Evolutionary conservation across 352 stramenopile species (phyloP).

Genomic region (Phytophthora chlamydospora): DNA sequence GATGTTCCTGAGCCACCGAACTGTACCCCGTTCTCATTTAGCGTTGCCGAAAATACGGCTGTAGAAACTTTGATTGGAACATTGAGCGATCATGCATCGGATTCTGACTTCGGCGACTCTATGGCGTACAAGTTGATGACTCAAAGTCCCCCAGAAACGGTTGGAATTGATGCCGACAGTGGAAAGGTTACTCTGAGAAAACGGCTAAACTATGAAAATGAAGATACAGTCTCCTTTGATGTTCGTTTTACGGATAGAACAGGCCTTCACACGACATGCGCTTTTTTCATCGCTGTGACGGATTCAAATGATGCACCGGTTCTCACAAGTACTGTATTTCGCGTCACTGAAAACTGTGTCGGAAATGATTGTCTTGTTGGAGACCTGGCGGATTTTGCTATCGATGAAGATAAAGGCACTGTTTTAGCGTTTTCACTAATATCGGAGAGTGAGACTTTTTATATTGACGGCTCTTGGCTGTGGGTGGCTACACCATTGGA

Average conservation of each 20-base stretch:
- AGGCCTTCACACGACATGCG: constrained; percentile 40
- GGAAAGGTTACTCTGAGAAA: constrained; percentile 32
- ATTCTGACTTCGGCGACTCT: constrained; percentile 23
- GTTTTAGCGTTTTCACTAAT: constrained; percentile 40
- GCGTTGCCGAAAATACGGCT: constrained; percentile 33
- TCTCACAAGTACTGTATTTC: constrained; percentile 45
- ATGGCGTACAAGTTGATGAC: constrained; percentile 16
- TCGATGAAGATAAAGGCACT: constrained; percentile 51
- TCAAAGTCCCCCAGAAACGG: constrained; percentile 6
- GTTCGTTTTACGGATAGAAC: constrained; percentile 54
- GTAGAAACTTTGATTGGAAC: constrained; percentile 11
- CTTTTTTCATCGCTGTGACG: constrained; percentile 47
- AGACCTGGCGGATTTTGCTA: constrained; percentile 42
- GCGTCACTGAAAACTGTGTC: constrained; percentile 53
- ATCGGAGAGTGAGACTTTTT: constrained; percentile 12
- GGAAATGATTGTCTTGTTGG: constrained; percentile 50
- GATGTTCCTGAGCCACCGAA: constrained; percentile 51
- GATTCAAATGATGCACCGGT: constrained; percentile 56
- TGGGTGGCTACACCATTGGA: constrained; percentile 23
- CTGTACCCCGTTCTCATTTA: constrained; percentile 37
- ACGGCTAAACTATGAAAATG: constrained; percentile 49
- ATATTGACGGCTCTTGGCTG: constrained; percentile 23
- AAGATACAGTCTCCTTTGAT: constrained; percentile 42
- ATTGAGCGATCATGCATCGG: constrained; percentile 7
- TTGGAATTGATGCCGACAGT: constrained; percentile 17